Base-by-base conservation (phyloP, 768 basidiomycete genomes). In the Suillus clintonianus region DNA sequence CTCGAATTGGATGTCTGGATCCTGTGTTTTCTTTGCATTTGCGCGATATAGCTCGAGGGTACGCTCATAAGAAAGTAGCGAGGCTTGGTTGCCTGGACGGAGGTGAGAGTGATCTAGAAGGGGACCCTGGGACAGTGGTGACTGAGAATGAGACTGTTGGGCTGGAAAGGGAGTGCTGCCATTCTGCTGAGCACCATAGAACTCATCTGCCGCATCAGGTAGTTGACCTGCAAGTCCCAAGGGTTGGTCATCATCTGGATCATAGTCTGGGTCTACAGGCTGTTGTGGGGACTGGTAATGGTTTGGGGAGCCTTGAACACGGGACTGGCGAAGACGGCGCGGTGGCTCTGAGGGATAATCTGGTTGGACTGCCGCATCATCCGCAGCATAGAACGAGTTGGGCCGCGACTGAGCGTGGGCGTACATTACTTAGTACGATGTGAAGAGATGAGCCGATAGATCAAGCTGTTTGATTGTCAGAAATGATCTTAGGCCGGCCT, bases 1-100 rank as follows among this genome's bases (percentile, higher is more conserved):
- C 75, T 99, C 97, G 81, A 95, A 99, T 74, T 97, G 96, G 62
- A 98, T 81, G 71, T 98, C 94, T 0, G 97, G 96, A 76, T 99
- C 95, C 79, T 97, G 95, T 0, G 96, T 97, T 80, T 99, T 99
- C 81, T 97, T 97, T 37, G 97, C 97, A 77, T 99, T 99, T 50
- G 90, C 88, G 54, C 97, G 92, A 81, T 99, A 99, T 65, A 97
- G 88, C 76, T 98, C 95, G 64, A 99, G 88, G 2, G 97, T 99
- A 63, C 92, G 92, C 77, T 96, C 95, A 76, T 98, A 92, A 0
- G 94, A 95, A 68, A 98, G 89, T 14, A 99, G 86, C 7, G 95
- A 88, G 4, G 96, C 97, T 69, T 95, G 89, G 54, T 91, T 92
- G 37, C 97, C 97, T 19, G 95, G 95, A 14, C 91, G 88, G 45